Evolutionary conservation across 192 early-diverging fungal species (phyloP), one percentile per base, ranked within the genome.

Genomic region (Cladochytrium replicatum): DNA sequence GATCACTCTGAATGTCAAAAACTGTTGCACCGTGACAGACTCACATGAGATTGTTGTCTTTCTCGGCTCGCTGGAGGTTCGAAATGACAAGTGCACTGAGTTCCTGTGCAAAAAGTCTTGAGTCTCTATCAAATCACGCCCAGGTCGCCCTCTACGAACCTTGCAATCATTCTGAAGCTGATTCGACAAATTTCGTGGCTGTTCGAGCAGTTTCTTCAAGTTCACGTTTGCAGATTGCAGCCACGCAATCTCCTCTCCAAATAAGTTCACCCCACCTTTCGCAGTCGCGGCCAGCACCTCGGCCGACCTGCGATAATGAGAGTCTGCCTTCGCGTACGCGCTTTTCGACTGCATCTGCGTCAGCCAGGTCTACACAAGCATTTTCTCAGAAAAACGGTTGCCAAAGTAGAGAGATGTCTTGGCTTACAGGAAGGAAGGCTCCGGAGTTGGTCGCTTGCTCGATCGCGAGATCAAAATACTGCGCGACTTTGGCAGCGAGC

Each of bases 11-110:
- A n/a, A n/a, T n/a, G n/a, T n/a, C n/a, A n/a, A n/a, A n/a, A n/a
- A n/a, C n/a, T n/a, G n/a, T 13, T 37, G 13, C 17, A 37, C 13
- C 13, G 34, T 37, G 13, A 13, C 34, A 37, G 21, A 59, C 61
- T 41, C 42, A 66, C 64, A 96, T 89, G 32, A 89, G 75, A 55
- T 93, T 86, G 42, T 96, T 96, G 55, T 96, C 92, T 64, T 86
- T 88, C 32, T 83, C 79, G 8, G 89, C 89, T 21, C 64, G 55
- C n/a, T 70, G 55, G 25, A 84, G 60, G 2, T n/a, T n/a, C n/a
- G n/a, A n/a, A n/a, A n/a, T n/a, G n/a, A n/a, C n/a, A n/a, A n/a
- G n/a, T n/a, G n/a, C n/a, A n/a, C n/a, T n/a, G n/a, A n/a, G n/a
- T n/a, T n/a, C n/a, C n/a, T n/a, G n/a, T n/a, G n/a, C n/a, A n/a